These are phyloP conservation scores for Sugiyamaella americana DNA, from an alignment of 805 yeast species.

Conservation along the genomic window DNA sequence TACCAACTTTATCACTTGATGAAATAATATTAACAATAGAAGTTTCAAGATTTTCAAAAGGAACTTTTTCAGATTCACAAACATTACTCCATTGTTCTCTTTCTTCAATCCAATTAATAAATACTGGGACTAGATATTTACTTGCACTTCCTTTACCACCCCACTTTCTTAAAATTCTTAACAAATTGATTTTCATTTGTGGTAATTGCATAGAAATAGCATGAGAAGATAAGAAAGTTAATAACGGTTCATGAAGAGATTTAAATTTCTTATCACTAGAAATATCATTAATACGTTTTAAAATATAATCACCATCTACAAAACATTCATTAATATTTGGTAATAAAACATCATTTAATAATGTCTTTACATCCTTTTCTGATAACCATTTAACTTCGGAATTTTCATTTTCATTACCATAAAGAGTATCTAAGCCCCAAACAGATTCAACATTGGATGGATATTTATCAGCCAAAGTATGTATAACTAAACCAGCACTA, in stretches of 20 bases:
- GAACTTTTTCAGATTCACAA: slow-evolving; percentile 41
- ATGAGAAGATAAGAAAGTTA: slow-evolving; percentile 67
- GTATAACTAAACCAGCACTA: slow-evolving; percentile 24
- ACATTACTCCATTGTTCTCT: slow-evolving; percentile 41
- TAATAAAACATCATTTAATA: slow-evolving; percentile 37
- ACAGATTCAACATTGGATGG: slow-evolving; percentile 20
- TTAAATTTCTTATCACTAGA: slow-evolving; percentile 13
- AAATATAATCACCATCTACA: slow-evolving; percentile 46
- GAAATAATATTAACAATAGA: slow-evolving; percentile 55
- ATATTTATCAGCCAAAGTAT: slow-evolving; percentile 21
- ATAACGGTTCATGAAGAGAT: slow-evolving; percentile 21
- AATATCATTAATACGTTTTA: slow-evolving; percentile 15
- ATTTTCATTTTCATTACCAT: slow-evolving; percentile 43
- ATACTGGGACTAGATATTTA: slow-evolving; percentile 39
- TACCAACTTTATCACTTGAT: slow-evolving; percentile 55
- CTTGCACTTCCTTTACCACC: slow-evolving; percentile 29
- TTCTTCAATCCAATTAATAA: slow-evolving; percentile 41
- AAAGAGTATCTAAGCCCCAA: slow-evolving; percentile 40
- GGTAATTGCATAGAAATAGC: slow-evolving; percentile 49
- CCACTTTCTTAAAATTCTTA: slow-evolving; percentile 41
- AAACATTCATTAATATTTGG: slow-evolving; percentile 39
- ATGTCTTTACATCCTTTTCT: slow-evolving; percentile 54
- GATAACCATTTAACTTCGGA: slow-evolving; percentile 47
- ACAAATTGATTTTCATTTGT: slow-evolving; percentile 47
- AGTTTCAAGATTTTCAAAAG: slow-evolving; percentile 50